Conservation (phyloP, 371 early-diverging fungal species). For the Syncephalastrum racemosum region DNA sequence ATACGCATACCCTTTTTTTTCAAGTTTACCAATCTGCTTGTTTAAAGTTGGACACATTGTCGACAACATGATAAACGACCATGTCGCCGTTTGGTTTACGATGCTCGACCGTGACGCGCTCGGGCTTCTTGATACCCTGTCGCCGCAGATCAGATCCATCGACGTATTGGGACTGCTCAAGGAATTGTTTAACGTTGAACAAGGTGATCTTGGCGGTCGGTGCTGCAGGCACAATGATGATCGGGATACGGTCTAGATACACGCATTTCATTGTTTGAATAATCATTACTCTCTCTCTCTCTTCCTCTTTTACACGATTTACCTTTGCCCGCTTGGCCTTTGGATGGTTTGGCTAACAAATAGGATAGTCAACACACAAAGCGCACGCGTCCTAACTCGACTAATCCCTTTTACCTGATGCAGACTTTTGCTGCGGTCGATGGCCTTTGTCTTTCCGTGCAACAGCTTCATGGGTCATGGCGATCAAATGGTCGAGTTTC, state of each 20-base stretch:
- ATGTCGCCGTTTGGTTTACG: slow-evolving; percentile 46
- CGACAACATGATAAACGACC: slow-evolving; percentile 67
- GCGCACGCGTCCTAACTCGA: too few relatives aligned
- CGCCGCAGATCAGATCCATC: slow-evolving; percentile 65
- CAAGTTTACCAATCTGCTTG: slow-evolving; percentile 68
- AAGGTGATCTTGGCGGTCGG: slow-evolving; percentile 80
- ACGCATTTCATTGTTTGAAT: neutral
- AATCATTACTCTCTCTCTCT: slow-evolving; percentile 2
- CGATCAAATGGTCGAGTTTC: neutral
- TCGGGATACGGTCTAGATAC: slow-evolving; percentile 59
- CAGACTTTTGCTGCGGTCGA: neutral
- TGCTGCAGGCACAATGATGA: slow-evolving; percentile 89
- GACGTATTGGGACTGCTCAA: slow-evolving; percentile 70
- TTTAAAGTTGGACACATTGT: slow-evolving; percentile 66
- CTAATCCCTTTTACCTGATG: slow-evolving; percentile 1
- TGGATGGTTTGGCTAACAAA: slow-evolving; percentile 6
- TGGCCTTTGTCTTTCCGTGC: too few relatives aligned
- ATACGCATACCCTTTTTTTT: neutral
- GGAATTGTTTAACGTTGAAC: slow-evolving; percentile 81
- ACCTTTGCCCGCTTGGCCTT: neutral
- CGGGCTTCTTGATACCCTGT: slow-evolving; percentile 66
- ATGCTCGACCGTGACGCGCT: slow-evolving; percentile 58
- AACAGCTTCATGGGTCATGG: too few relatives aligned
- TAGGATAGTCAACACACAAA: too few relatives aligned
- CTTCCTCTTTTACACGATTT: neutral